Conservation (phyloP, 2,329 filamentous ascomycete species). For the Colletotrichum brevisporum region DNA sequence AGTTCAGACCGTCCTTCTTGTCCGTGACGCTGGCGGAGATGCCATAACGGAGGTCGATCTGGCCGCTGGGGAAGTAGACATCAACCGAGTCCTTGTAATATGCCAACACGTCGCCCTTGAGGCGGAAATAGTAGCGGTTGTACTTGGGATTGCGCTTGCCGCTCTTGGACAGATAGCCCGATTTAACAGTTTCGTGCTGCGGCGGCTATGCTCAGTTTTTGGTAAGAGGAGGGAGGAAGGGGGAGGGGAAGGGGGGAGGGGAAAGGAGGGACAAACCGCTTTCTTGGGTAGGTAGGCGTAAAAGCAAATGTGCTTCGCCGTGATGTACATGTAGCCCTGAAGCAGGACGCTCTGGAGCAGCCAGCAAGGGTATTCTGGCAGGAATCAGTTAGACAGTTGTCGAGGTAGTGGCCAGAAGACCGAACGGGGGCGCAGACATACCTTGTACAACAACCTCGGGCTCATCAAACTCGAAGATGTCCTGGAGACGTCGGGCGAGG, state of each 20-base stretch:
- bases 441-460: conserved; percentile 88
- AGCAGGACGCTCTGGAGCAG: conserved; percentile 91
- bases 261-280: conserved; percentile 67
- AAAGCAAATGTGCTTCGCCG: conserved; percentile 92
- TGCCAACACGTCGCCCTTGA: conserved; percentile 92
- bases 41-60: conserved; percentile 92
- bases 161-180: conserved; percentile 89
- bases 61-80: conserved; percentile 90
- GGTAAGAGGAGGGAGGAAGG: conserved; percentile 18
- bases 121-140: conserved; percentile 90
- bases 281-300: conserved; percentile 98
- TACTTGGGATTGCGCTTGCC: conserved; percentile 91
- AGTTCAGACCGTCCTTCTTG: conserved; percentile 82
- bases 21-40: conserved; percentile 87
- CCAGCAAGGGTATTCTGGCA: conserved; percentile 90
- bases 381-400: conserved; percentile 39
- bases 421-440: conserved; percentile 50
- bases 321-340: conserved; percentile 97
- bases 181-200: conserved; percentile 82
- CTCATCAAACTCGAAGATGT: conserved; percentile 87
- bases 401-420: background rate
- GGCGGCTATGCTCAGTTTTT: background rate
- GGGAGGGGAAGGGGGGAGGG: conserved; percentile 20
- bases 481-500: conserved; percentile 80
- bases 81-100: conserved; percentile 90